Base-by-base conservation (phyloP, 2,329 filamentous ascomycete species). In the Fusarium nisikadoi region DNA sequence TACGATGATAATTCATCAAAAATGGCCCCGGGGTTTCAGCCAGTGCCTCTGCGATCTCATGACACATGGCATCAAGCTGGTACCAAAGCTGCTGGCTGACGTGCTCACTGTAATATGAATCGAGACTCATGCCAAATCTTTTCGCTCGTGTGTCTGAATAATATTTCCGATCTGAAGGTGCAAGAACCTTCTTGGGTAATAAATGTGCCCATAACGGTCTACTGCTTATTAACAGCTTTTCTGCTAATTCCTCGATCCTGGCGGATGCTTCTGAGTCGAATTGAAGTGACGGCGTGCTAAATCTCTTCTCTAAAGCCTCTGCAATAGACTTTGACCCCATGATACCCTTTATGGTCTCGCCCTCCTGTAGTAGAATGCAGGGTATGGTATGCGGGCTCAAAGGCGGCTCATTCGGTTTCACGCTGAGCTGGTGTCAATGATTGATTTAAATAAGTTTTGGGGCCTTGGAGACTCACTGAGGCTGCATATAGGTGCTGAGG, bases 161-260 rank as follows among this genome's bases (percentile, higher is more conserved):
- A n/a, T 59, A 41, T 6, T 54, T 35, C 3, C 12, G n/a, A 13
- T 52, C 38, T 8, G 56, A n/a, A 5, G 38, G 35, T 2, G 38
- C 6, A 17, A 59, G 56, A 27, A 59, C 23, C 5, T 29, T 20
- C 14, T 62, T 46, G 6, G 53, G 33, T 8, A 62, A 6, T 4
- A 41, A 20, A 58, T 59, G 33, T 39, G 59, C 53, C 59, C 52
- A 62, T 13, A 62, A 9, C 5, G 59, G 59, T 13, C 59, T 36
- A 8, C 59, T 62, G 16, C 53, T 43, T 35, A 59, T 29, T 4
- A 62, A 27, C 6, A 62, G 42, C 42, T 59, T 59, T 27, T 62
- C 59, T 29, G 19, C 27, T 0, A 62, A 25, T 9, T 59, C n/a
- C 10, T 62, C 59, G 6, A 62, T n/a, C 6, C 16, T 29, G 0